Base-by-base conservation (phyloP, 768 basidiomycete species). In the Dictyophora rubrovolvata region DNA sequence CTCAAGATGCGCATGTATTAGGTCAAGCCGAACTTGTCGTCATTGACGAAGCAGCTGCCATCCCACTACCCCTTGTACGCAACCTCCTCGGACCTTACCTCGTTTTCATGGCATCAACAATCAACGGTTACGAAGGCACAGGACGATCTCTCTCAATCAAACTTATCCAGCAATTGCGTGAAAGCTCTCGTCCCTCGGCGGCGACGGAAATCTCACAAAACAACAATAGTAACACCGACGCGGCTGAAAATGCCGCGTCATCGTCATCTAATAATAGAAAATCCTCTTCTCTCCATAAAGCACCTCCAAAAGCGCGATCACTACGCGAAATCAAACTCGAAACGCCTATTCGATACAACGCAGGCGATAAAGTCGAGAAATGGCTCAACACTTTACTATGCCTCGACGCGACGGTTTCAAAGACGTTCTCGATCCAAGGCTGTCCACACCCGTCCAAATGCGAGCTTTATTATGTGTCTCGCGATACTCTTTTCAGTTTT, bases 91-190 rank as follows among this genome's bases (percentile, higher is more conserved):
- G 96, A 0, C 78, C 78, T 0, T 98, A 98, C 73, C 88, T 98
- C 36, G 93, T 98, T 54, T 98, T 98, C 77, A 86, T 98, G 79
- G 91, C 96, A 1, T 96, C 93, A n/a, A 99, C 96, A 0, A 93
- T 99, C 74, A 98, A 97, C 69, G 96, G 96, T 46, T 99, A 99
- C 71, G 96, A 98, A 78, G 96, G 96, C 23, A 98, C 96, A 0
- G 96, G 96, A n/a, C 89, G 96, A 23, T 97, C 94, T 0, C 83
- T 99, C 52, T 96, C 93, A 51, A 86, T 99, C 61, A 99, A 99
- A 72, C 87, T 99, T 59, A 88, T 99, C 63, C 90, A 98, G 70
- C 93, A 96, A 70, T 83, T 98, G 3, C 87, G 96, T 37, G 96
- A 98, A 69, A 87, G 84, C 70, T 89, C 90, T 0, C 80, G 89